These are phyloP conservation scores for Mimosa pudica DNA, from an alignment of 306 rosid genomes.

Conservation along the genomic window DNA sequence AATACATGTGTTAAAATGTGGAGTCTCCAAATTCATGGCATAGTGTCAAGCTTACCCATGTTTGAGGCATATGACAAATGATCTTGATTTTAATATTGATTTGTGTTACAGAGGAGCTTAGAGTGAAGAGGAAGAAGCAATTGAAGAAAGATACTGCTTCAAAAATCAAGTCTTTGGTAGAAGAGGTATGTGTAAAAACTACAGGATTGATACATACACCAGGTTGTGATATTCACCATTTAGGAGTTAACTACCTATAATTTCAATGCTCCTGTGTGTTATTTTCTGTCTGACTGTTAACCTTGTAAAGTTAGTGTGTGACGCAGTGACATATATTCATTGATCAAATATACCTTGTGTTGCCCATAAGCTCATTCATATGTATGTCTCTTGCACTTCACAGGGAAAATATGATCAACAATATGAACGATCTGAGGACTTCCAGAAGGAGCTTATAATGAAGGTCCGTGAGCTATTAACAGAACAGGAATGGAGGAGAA, in stretches of 20 bases:
- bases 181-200: constrained; percentile 68
- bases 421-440: constrained; percentile 81
- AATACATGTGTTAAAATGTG: not conserved
- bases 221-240: constrained; percentile 1
- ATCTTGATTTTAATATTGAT: constrained; percentile 39
- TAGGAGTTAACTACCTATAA: constrained; percentile 21
- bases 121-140: constrained; percentile 88
- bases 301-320: constrained; percentile 4
- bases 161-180: constrained; percentile 90
- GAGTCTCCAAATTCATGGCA: constrained; percentile 12
- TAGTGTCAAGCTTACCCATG: not conserved
- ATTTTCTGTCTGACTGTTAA: constrained; percentile 7
- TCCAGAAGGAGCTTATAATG: constrained; percentile 80
- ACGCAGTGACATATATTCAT: not conserved
- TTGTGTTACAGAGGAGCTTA: constrained; percentile 86
- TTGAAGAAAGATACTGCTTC: constrained; percentile 95
- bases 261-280: constrained; percentile 24
- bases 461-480: constrained; percentile 95
- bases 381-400: not conserved
- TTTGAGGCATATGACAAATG: constrained; percentile 25
- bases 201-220: constrained; percentile 16
- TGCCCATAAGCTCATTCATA: constrained; percentile 27
- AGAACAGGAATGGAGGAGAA: constrained; percentile 98
- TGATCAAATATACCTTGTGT: constrained; percentile 22
- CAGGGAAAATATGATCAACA: constrained; percentile 95